Evolutionary conservation across 192 early-diverging fungal genomes (phyloP), one percentile per base, ranked within the genome.

Genomic region (Umbelopsis sp.): DNA sequence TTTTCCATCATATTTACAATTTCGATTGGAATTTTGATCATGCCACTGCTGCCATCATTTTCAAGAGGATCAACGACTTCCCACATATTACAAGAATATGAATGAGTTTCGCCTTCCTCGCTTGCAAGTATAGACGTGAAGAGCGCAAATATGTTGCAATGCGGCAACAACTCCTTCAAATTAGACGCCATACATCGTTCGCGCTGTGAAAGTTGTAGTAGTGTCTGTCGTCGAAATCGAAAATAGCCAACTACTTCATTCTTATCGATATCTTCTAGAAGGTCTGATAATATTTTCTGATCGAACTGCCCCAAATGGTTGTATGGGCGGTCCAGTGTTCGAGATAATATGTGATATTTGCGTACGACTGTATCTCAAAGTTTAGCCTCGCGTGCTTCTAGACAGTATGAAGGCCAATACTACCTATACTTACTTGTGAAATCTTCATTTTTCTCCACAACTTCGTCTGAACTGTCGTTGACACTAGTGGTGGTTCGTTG

Each of bases 1-100:
- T 37, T 33, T n/a, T 61, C 55, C 55, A 61, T 61, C 55, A 61
- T 61, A 18, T 61, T 61, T 12, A 61, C 55, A 33, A 61, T 61
- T n/a, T 61, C 55, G 18, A 33, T 61, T 37, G 55, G 27, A 2
- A 61, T 25, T 18, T 61, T 61, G 2, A n/a, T 35, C 27, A 61
- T 2, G 6, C 33, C 33, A 7, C 30, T 35, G 13, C 10, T 15
- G 16, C 2, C 30, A 35, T 61, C 30, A 12, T 4, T 61, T 10
- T 27, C 25, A 18, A 11, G 21, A 41, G 0, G 5, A 41, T 10
- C 5, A 9, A 41, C 10, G 1, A 35, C 13, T 35, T 61, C 27
- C 55, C 55, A 61, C 30, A 35, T 61, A 18, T 25, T 35, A 30
- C 55, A 61, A 13, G 55, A 61, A 13, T 61, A 61, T 16, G 27